Evolutionary conservation across 31 red algal genomes (phyloP), one percentile per base, ranked within the genome.

Genomic region (Odonthalia washingtoniensis): DNA sequence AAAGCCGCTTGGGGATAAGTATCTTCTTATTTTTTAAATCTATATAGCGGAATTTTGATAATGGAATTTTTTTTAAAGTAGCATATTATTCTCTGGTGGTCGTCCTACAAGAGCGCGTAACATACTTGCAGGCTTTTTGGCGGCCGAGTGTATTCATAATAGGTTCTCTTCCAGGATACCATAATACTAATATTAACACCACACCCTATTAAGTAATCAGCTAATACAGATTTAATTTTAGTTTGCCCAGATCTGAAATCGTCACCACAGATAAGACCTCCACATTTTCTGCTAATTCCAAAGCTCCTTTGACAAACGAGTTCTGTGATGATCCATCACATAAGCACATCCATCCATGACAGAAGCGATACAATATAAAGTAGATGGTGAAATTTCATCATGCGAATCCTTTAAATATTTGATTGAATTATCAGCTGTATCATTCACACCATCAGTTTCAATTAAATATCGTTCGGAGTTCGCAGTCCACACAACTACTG

Each of bases 191-290:
- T 90, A 78, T 99, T 99, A 35, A 99, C 52, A 44, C 97, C 97
- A 52, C 95, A 95, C n/a, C 92, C 94, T 26, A 99, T 87, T 26
- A 99, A 73, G 74, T 95, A 99, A 85, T 99, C 97, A 1, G 84
- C 92, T 0, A 99, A 89, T 0, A 99, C 97, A 38, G 97, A 99
- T n/a, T n/a, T n/a, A n/a, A n/a, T n/a, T n/a, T n/a, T n/a, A n/a
- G n/a, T n/a, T n/a, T n/a, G n/a, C n/a, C 97, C 97, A 39, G 97
- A 99, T 77, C 97, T 99, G 90, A 99, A 99, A 75, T 99, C 97
- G 87, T 99, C 94, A 26, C 97, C 97, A 42, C 78, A 81, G 67
- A 99, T 91, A 24, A 87, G 46, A 34, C 96, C 92, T 21, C 74
- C 72, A 9, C 85, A 69, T 34, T 85, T 65, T 17, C 79, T 2